Conservation (phyloP, 305 asterid genomes). For the Lippia alba region DNA sequence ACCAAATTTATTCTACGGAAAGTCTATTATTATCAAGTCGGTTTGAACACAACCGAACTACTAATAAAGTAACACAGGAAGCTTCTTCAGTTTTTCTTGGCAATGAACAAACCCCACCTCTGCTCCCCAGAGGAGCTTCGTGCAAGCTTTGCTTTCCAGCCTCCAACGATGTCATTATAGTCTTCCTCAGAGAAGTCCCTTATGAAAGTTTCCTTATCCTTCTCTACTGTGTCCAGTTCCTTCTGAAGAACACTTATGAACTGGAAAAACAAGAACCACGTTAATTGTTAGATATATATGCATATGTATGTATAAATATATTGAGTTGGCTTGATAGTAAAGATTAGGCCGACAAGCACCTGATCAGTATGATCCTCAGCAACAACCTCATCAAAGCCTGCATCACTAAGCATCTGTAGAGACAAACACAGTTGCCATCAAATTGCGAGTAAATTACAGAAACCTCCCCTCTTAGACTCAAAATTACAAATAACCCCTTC, state of each 20-base stretch:
- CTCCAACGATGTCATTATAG: constrained; percentile 85
- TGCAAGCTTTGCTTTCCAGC: constrained; percentile 86
- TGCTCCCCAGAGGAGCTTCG: constrained; percentile 92
- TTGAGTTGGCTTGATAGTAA: background rate
- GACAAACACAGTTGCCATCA: background rate
- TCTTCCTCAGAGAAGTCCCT: constrained; percentile 87
- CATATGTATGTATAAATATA: background rate
- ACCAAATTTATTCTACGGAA: constrained; percentile 27
- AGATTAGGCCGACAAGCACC: constrained; percentile 47
- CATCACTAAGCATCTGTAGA: constrained; percentile 86
- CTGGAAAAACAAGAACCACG: constrained; percentile 48
- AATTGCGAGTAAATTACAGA: background rate
- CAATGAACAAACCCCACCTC: constrained; percentile 94
- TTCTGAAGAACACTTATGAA: constrained; percentile 77
- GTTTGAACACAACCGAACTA: constrained; percentile 25
- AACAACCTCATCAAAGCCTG: constrained; percentile 79
- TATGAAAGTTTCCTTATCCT: constrained; percentile 71
- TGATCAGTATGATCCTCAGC: constrained; percentile 94
- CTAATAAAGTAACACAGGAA: background rate
- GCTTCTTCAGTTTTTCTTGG: constrained; percentile 57
- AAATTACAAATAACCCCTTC: no score
- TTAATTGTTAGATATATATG: background rate
- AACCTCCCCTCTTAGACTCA: no score
- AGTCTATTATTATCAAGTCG: constrained; percentile 12
- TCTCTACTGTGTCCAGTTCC: constrained; percentile 78